phyloP scores from a whole-genome alignment of 768 basidiomycete genomes.

The Clitopilus hobsonii region DNA sequence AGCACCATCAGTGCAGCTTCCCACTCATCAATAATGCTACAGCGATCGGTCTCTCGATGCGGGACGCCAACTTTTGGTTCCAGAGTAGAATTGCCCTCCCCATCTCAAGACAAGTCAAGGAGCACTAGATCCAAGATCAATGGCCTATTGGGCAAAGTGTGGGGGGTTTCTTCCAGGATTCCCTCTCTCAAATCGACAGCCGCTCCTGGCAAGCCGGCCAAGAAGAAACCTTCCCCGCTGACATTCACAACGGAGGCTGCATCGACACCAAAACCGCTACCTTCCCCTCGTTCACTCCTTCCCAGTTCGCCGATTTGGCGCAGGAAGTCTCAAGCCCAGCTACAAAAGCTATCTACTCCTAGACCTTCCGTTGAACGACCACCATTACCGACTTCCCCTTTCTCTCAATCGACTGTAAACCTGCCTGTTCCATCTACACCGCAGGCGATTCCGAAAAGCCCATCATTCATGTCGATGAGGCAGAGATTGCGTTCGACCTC shows the following conservation, averaged over 20 bases:
- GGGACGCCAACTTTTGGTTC: conserved; percentile 64
- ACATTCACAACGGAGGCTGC: conserved; percentile 2
- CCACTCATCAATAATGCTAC: conserved; percentile 13
- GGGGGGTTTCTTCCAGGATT: neutral
- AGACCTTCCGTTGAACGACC: neutral
- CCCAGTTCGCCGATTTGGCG: neutral
- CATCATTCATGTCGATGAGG: neutral
- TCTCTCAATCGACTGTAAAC: neutral
- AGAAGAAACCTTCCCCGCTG: conserved; percentile 31
- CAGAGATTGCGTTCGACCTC: neutral
- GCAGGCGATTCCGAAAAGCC: neutral
- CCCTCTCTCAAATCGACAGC: conserved; percentile 16
- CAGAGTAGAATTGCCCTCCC: conserved; percentile 38
- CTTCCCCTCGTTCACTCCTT: neutral
- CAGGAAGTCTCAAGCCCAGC: neutral
- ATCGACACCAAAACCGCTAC: neutral
- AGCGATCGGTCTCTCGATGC: conserved; percentile 42
- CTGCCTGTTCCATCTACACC: neutral
- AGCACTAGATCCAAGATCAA: neutral
- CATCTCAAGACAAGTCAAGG: conserved; percentile 29
- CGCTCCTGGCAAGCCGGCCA: conserved; percentile 13
- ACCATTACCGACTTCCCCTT: neutral
- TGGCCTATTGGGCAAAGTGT: neutral
- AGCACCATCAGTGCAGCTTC: neutral
- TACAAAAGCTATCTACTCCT: neutral